Percentiles rank a stretch among this genome's conserved stretches.
Conservation (phyloP, 2,329 filamentous ascomycete genomes). For the Beauveria pseudobassiana region DNA sequence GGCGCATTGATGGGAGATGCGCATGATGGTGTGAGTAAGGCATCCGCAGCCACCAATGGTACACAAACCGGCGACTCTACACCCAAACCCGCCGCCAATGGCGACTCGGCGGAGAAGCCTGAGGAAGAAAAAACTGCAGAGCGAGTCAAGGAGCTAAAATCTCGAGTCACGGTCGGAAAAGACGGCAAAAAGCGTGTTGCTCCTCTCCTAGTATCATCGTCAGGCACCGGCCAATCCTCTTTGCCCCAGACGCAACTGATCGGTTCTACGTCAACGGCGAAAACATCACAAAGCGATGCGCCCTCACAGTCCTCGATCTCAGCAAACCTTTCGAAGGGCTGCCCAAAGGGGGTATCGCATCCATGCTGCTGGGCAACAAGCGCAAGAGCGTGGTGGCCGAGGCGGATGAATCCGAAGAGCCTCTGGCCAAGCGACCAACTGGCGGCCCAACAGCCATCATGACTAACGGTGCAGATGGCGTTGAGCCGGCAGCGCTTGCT, state of each 20-base stretch:
- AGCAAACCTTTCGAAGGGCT: constrained; percentile 91
- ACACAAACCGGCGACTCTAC: constrained; percentile 34
- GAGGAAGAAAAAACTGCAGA: constrained; percentile 43
- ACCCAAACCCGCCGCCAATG: constrained; percentile 33
- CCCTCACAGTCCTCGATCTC: constrained; percentile 82
- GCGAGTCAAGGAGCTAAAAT: constrained; percentile 62
- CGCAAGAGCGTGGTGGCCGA: constrained; percentile 69
- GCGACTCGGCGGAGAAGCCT: constrained; percentile 25
- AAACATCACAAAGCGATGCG: constrained; percentile 56
- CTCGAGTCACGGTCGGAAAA: constrained; percentile 88
- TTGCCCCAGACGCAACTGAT: constrained; percentile 84
- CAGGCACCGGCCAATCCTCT: constrained; percentile 78
- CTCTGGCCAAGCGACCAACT: constrained; percentile 42
- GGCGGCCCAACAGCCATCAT: constrained; percentile 69
- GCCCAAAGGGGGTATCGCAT: constrained; percentile 78
- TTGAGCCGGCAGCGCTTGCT: constrained; percentile 65
- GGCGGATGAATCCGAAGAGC: constrained; percentile 65
- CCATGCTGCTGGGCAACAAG: constrained; percentile 88
- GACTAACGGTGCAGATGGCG: constrained; percentile 67
- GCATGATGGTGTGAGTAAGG: constrained; percentile 47
- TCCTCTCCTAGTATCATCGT: constrained; percentile 83
- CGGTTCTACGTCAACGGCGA: constrained; percentile 57
- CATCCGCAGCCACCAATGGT: constrained; percentile 37
- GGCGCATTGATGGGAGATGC: constrained; percentile 94
- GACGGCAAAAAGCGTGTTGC: constrained; percentile 96